Percentiles rank a stretch among this genome's conserved stretches.
These are phyloP conservation scores for Allomyces javanicus DNA, from an alignment of 192 early-diverging fungal species.

Conservation along the genomic window DNA sequence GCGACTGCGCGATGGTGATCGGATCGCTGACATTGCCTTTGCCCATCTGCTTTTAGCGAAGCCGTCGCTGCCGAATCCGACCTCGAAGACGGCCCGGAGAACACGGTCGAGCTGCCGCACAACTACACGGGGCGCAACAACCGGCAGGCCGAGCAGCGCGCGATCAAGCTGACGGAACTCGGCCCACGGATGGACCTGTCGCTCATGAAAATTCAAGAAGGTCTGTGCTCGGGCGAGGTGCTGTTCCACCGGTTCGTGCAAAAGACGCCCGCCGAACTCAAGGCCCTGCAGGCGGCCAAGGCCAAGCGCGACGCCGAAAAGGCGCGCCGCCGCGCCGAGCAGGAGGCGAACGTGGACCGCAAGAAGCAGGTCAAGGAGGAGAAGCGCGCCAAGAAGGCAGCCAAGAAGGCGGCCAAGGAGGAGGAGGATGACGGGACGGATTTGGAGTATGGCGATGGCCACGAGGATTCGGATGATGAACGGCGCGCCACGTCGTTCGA, in stretches of 20 bases:
- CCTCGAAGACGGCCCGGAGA: conserved; percentile 74
- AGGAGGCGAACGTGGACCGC: conserved; percentile 62
- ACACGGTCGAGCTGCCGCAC: conserved; percentile 63
- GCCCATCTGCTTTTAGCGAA: conserved; percentile 18
- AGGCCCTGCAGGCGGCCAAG: conserved; percentile 32
- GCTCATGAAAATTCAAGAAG: conserved; percentile 74
- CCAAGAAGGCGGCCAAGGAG: conserved; percentile 15
- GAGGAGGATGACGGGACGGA: conserved; percentile 10
- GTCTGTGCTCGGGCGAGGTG: conserved; percentile 80
- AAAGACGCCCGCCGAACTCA: conserved; percentile 54
- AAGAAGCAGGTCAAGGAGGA: conserved; percentile 47
- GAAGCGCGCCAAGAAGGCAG: conserved; percentile 18
- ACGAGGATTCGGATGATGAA: conserved; percentile 7
- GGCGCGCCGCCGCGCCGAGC: conserved; percentile 50
- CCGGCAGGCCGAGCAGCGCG: conserved; percentile 55
- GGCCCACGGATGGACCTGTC: conserved; percentile 76
- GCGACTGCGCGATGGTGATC: background rate
- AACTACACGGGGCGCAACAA: conserved; percentile 61
- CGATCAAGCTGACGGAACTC: conserved; percentile 66
- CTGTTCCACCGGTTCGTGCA: conserved; percentile 64
- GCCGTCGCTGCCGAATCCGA: conserved; percentile 75
- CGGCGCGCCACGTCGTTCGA: conserved; percentile 1
- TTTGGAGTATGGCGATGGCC: conserved; percentile 4
- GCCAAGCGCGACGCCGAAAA: conserved; percentile 40
- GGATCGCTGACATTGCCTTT: too few species aligned